Percentiles rank a stretch among this genome's conserved stretches.
Evolutionary conservation across 495 filamentous ascomycete genomes (phyloP).

Genomic region (Hypoxylon fragiforme): DNA sequence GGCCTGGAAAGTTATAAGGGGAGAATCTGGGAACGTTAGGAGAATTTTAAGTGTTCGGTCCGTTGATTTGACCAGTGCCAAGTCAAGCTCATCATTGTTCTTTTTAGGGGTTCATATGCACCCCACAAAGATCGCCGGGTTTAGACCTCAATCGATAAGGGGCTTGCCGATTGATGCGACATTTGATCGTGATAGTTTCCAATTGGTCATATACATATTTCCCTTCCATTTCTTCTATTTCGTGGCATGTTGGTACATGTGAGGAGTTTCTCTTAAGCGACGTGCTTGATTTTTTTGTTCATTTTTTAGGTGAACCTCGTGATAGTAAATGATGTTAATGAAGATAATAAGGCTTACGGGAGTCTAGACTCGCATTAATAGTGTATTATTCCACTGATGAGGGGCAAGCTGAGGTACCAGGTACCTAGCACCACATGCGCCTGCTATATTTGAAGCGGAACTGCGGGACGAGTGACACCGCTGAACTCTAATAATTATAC

Average conservation of each 20-base stretch:
- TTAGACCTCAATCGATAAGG: slow-evolving; percentile 1
- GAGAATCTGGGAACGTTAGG: too few relatives aligned
- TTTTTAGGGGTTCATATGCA: slow-evolving; percentile 18
- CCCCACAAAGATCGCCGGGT: slow-evolving; percentile 27
- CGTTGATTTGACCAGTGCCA: too few relatives aligned
- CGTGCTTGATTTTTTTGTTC: too few relatives aligned
- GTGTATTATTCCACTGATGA: too few relatives aligned
- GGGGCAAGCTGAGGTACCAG: too few relatives aligned
- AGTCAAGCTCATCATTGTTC: too few relatives aligned
- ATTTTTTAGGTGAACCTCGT: not conserved
- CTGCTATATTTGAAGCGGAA: slow-evolving; percentile 25
- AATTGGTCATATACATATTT: not conserved
- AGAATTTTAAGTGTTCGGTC: too few relatives aligned
- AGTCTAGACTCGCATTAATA: slow-evolving; percentile 14
- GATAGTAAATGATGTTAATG: not conserved
- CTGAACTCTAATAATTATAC: too few relatives aligned
- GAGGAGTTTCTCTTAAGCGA: too few relatives aligned
- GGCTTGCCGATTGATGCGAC: slow-evolving; percentile 2
- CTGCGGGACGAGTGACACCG: slow-evolving; percentile 12
- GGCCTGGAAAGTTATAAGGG: too few relatives aligned
- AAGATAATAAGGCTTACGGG: not conserved
- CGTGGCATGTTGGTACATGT: too few relatives aligned
- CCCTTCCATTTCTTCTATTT: too few relatives aligned
- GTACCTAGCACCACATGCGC: not conserved
- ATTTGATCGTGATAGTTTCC: not conserved